Percentiles rank a stretch among this genome's conserved stretches.
phyloP scores from a whole-genome alignment of 805 yeast species.

The Wickerhamomyces sydowiorum region DNA sequence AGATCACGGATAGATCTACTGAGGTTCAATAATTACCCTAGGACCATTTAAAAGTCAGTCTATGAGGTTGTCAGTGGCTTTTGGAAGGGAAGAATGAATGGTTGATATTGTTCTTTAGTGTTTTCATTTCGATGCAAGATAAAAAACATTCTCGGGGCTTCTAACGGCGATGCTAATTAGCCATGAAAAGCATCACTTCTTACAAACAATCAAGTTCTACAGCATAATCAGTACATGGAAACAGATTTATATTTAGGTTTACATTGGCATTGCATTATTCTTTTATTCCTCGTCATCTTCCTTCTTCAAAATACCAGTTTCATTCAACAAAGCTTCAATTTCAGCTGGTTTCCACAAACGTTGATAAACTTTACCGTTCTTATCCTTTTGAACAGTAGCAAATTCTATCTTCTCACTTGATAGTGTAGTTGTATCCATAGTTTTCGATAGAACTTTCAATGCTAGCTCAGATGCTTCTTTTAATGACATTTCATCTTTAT shows the following conservation, averaged over 20 bases:
- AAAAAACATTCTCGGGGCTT: no score
- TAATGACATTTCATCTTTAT: conserved; percentile 70
- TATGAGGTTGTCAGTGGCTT: not conserved
- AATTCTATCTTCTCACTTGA: conserved; percentile 90
- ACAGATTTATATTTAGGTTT: no score
- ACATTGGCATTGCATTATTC: no score
- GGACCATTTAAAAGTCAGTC: not conserved
- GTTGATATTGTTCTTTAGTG: not conserved
- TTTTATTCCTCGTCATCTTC: conserved; percentile 40
- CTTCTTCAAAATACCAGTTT: conserved; percentile 60
- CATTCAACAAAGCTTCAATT: conserved; percentile 67
- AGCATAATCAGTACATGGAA: no score
- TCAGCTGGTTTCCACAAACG: conserved; percentile 79
- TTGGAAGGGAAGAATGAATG: not conserved
- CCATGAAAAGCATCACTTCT: no score
- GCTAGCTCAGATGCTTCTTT: conserved; percentile 84
- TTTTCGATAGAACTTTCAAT: conserved; percentile 84
- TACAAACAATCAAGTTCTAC: no score
- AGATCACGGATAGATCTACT: not conserved
- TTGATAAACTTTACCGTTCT: conserved; percentile 49
- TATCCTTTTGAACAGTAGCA: conserved; percentile 61
- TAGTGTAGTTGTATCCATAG: conserved; percentile 83
- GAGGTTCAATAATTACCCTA: not conserved
- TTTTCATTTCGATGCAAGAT: no score
- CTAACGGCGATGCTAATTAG: no score